Percentiles rank a stretch among this genome's conserved stretches.
Conservation (phyloP, 345 rosid species). For the Cardamine resedifolia region DNA sequence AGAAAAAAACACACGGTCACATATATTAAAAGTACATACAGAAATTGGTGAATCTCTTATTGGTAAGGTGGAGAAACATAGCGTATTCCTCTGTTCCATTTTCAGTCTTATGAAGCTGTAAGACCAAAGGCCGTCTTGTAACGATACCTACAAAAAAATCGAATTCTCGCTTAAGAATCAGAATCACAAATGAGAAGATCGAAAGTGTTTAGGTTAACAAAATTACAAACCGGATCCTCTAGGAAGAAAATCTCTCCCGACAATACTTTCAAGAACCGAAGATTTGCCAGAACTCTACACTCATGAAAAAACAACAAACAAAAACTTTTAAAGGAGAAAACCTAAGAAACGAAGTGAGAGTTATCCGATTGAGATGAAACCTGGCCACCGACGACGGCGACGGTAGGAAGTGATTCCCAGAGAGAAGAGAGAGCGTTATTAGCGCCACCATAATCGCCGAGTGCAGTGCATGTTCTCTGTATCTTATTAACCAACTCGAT, state of each 20-base stretch:
- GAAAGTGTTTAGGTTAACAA: neutral
- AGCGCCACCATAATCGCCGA: conserved; percentile 78
- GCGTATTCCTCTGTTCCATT: conserved; percentile 67
- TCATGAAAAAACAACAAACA: neutral
- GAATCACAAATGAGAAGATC: neutral
- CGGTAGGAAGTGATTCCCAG: conserved; percentile 93
- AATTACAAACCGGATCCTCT: conserved; percentile 80
- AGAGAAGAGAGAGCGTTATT: conserved; percentile 67
- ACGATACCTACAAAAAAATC: conserved; percentile 57
- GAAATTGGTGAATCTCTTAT: conserved; percentile 63
- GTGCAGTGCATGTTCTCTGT: conserved; percentile 84
- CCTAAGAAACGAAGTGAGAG: neutral
- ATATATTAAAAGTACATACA: conserved; percentile 37
- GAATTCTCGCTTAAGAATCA: neutral
- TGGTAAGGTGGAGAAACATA: conserved; percentile 74
- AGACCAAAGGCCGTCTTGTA: conserved; percentile 83
- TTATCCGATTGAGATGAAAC: conserved; percentile 24
- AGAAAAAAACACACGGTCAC: neutral
- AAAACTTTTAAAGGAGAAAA: neutral
- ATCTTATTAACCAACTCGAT: conserved; percentile 76
- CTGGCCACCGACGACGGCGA: conserved; percentile 90
- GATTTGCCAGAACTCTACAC: conserved; percentile 95
- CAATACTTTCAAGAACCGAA: conserved; percentile 91
- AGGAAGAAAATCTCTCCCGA: conserved; percentile 94
- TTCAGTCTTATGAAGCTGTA: conserved; percentile 77